A percentile compares a stretch with the other conserved stretches of the same genome.
phyloP scores from a whole-genome alignment of 2,329 filamentous ascomycete species.

The Chaetomium sp. region DNA sequence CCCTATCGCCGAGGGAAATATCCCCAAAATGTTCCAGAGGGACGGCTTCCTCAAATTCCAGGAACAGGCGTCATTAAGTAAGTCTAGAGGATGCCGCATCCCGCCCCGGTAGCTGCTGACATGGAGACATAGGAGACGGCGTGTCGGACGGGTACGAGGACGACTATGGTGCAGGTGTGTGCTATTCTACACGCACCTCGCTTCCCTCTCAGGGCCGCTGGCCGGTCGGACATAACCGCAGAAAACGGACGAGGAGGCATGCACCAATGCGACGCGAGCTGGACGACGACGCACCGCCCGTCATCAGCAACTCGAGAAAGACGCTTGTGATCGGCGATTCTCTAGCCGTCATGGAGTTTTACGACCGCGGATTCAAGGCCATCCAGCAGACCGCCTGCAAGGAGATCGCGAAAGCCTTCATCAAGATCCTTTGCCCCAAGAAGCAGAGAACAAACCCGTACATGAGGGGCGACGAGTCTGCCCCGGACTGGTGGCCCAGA shows the following conservation, averaged over 20 bases:
- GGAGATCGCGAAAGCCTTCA: conserved; percentile 72
- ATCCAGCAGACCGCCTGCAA: conserved; percentile 74
- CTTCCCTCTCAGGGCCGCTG: conserved; percentile 37
- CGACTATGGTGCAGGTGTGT: not conserved
- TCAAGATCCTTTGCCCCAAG: conserved; percentile 74
- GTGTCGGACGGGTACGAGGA: conserved; percentile 1
- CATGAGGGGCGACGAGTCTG: conserved; percentile 63
- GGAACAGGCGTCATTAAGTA: conserved; percentile 46
- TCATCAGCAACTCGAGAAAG: conserved; percentile 44
- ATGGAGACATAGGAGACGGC: not conserved
- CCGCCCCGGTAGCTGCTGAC: not conserved
- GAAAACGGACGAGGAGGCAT: conserved; percentile 42
- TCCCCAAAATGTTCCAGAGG: conserved; percentile 51
- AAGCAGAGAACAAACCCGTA: conserved; percentile 77
- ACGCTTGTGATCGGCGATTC: conserved; percentile 57
- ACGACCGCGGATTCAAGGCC: conserved; percentile 62
- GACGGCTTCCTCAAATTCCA: conserved; percentile 44
- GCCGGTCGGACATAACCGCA: conserved; percentile 36
- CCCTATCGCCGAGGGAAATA: conserved; percentile 43
- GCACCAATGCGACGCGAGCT: conserved; percentile 41
- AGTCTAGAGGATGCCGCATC: conserved; percentile 18
- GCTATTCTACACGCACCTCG: conserved; percentile 6
- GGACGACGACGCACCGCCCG: conserved; percentile 47
- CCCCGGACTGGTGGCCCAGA: conserved; percentile 69
- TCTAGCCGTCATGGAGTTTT: conserved; percentile 60